phyloP scores from a whole-genome alignment of 2,329 filamentous ascomycete species.

The Pyrenophora graminea region DNA sequence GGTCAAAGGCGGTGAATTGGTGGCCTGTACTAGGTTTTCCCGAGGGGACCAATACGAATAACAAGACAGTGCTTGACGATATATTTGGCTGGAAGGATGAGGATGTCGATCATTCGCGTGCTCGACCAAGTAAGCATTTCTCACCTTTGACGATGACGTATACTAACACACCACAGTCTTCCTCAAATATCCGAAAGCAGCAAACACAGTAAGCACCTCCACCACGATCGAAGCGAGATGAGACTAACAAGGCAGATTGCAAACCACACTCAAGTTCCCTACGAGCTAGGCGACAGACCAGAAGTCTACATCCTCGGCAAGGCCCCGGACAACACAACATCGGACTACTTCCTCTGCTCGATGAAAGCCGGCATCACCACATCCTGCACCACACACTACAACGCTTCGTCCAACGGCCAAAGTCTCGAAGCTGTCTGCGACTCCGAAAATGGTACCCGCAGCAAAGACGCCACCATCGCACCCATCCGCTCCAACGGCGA shows the following conservation, averaged over 20 bases:
- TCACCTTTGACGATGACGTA: background rate
- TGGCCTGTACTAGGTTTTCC: slow-evolving; percentile 10
- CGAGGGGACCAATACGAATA: slow-evolving; percentile 6
- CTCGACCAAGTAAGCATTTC: slow-evolving; percentile 3
- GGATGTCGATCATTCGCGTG: slow-evolving; percentile 4
- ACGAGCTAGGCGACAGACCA: slow-evolving; percentile 1
- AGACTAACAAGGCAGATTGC: background rate
- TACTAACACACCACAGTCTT: slow-evolving; percentile 5
- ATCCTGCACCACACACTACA: slow-evolving; percentile 11
- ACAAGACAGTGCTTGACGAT: slow-evolving; percentile 8
- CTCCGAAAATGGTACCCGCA: background rate
- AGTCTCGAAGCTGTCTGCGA: slow-evolving; percentile 9
- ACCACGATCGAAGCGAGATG: accelerated
- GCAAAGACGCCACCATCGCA: background rate
- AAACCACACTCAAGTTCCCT: slow-evolving; percentile 6
- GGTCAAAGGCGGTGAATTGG: slow-evolving; percentile 6
- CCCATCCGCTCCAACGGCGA: background rate
- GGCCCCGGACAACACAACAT: slow-evolving; percentile 5
- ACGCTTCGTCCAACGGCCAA: slow-evolving; percentile 9
- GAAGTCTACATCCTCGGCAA: slow-evolving; percentile 12
- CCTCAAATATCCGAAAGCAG: slow-evolving; percentile 9
- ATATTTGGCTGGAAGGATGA: slow-evolving; percentile 11
- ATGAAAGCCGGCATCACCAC: slow-evolving; percentile 9
- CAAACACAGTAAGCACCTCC: slow-evolving; percentile 1
- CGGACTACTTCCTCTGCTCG: slow-evolving; percentile 12